These are phyloP conservation scores for Blastobotrys buckinghamii DNA, from an alignment of 1,139 yeast species.

Conservation along the genomic window DNA sequence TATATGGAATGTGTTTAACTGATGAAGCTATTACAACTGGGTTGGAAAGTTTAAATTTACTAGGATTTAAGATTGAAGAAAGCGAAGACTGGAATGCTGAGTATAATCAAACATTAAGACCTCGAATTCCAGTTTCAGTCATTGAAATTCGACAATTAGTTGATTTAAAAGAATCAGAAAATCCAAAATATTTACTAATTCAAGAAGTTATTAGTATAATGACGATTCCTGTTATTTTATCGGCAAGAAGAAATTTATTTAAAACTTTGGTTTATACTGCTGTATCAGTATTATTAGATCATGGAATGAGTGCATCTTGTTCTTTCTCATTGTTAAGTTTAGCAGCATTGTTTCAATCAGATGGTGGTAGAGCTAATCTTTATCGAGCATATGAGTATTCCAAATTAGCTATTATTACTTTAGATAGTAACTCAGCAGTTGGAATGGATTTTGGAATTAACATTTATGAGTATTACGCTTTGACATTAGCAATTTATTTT, in stretches of 20 bases:
- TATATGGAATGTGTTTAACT: constrained; percentile 34
- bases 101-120: constrained; percentile 28
- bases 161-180: constrained; percentile 28
- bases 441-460: constrained; percentile 38
- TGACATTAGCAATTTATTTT: constrained; percentile 41
- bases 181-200: constrained; percentile 33
- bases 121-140: constrained; percentile 40
- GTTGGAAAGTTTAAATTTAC: constrained; percentile 20
- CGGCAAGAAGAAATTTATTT: constrained; percentile 23
- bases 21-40: constrained; percentile 34
- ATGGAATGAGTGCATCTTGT: constrained; percentile 34
- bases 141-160: constrained; percentile 40
- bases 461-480: constrained; percentile 42
- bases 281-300: constrained; percentile 29
- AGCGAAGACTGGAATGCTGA: constrained; percentile 33
- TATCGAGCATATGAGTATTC: constrained; percentile 38
- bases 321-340: constrained; percentile 31
- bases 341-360: constrained; percentile 32
- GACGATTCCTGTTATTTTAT: constrained; percentile 31
- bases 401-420: constrained; percentile 38
- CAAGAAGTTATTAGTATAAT: constrained; percentile 44
- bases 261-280: constrained; percentile 30
- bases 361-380: constrained; percentile 34
- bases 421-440: constrained; percentile 36
- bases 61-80: constrained; percentile 31